Conservation (phyloP, 805 yeast species). For the Ogataea corticis region DNA sequence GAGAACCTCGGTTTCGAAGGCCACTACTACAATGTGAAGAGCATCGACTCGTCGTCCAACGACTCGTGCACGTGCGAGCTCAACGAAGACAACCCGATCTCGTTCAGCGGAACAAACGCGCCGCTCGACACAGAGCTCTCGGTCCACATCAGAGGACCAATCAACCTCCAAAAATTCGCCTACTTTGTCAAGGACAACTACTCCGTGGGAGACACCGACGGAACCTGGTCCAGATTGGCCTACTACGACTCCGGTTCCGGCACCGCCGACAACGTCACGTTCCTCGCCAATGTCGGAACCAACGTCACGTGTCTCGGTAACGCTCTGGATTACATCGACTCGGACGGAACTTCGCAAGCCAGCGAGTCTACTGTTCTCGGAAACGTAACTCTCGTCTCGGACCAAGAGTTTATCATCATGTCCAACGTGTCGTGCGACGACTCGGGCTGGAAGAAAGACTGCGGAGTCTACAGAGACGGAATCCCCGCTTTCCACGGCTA, state of each 20-base stretch:
- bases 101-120: conserved; percentile 58
- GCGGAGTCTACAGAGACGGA: conserved; percentile 76
- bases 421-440: conserved; percentile 58
- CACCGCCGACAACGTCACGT: conserved; percentile 63
- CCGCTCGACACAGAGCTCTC: conserved; percentile 71
- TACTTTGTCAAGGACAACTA: conserved; percentile 52
- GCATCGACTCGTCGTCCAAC: conserved; percentile 41
- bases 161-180: conserved; percentile 59
- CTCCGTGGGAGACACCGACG: conserved; percentile 37
- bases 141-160: conserved; percentile 79
- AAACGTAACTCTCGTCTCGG: conserved; percentile 50
- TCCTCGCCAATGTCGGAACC: conserved; percentile 62
- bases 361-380: conserved; percentile 47
- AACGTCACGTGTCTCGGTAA: conserved; percentile 65
- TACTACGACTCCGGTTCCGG: conserved; percentile 53
- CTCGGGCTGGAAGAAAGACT: conserved; percentile 55
- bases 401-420: conserved; percentile 59
- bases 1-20: conserved; percentile 59
- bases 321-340: conserved; percentile 62
- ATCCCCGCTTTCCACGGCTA: conserved; percentile 76
- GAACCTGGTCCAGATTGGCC: conserved; percentile 59
- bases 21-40: conserved; percentile 46
- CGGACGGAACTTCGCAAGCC: conserved; percentile 56
- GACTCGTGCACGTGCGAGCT: conserved; percentile 50
- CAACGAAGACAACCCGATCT: conserved; percentile 31